phyloP scores from a whole-genome alignment of 805 yeast genomes.

The Cyberlindnera misumaiensis region DNA sequence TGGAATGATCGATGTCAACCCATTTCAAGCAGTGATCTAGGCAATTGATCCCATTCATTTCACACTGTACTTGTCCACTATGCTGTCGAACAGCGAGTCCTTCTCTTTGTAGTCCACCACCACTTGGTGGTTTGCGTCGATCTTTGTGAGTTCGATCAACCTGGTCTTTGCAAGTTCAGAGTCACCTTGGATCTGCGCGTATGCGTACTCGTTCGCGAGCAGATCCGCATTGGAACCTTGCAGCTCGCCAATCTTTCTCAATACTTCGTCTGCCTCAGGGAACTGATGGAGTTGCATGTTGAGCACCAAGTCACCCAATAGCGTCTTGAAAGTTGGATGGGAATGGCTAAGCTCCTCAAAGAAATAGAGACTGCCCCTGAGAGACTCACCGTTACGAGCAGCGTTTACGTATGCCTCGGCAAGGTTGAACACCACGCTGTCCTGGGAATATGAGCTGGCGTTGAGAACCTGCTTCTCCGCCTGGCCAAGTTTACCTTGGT shows the following conservation, averaged over 20 bases:
- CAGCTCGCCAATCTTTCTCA: slow-evolving; percentile 31
- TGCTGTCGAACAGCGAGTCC: slow-evolving; percentile 56
- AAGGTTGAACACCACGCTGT: slow-evolving; percentile 69
- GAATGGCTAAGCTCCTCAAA: slow-evolving; percentile 77
- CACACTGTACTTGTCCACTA: slow-evolving; percentile 51
- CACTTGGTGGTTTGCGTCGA: slow-evolving; percentile 52
- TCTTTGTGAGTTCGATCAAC: slow-evolving; percentile 36
- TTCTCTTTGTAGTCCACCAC: slow-evolving; percentile 56
- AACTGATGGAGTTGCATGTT: slow-evolving; percentile 73
- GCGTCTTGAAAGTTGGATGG: slow-evolving; percentile 39
- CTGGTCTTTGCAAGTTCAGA: slow-evolving; percentile 29
- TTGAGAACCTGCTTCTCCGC: slow-evolving; percentile 39
- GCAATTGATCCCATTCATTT: too few species aligned
- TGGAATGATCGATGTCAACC: slow-evolving; percentile 9
- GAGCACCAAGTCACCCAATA: slow-evolving; percentile 61
- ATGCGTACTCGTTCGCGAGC: slow-evolving; percentile 60
- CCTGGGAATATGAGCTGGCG: slow-evolving; percentile 50
- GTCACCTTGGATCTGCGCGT: slow-evolving; percentile 48
- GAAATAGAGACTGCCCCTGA: slow-evolving; percentile 48
- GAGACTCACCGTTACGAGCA: slow-evolving; percentile 31
- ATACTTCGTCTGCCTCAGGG: slow-evolving; percentile 74
- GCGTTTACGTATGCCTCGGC: slow-evolving; percentile 68
- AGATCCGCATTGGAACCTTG: slow-evolving; percentile 41
- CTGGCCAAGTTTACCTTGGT: slow-evolving; percentile 35
- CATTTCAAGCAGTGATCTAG: too few species aligned